phyloP scores from a whole-genome alignment of 768 basidiomycete genomes.

The Scleroderma bovista region DNA sequence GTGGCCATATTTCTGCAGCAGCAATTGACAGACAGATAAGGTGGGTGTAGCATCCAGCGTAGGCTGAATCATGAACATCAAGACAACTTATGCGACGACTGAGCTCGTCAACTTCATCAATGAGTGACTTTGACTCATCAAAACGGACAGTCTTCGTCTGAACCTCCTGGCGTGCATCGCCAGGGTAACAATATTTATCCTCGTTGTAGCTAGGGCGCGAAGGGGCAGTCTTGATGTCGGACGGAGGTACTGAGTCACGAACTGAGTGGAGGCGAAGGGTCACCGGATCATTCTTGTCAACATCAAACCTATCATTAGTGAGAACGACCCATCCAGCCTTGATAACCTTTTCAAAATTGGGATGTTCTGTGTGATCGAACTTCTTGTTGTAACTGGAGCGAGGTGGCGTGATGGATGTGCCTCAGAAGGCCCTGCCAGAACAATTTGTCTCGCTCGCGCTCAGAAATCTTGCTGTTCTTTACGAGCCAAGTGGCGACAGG shows the following conservation, averaged over 20 bases:
- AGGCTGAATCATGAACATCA: background rate
- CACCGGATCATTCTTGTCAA: background rate
- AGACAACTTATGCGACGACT: background rate
- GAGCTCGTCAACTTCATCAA: background rate
- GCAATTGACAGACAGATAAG: conserved; percentile 1
- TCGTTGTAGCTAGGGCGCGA: too few relatives aligned
- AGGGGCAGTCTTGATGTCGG: too few relatives aligned
- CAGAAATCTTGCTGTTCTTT: background rate
- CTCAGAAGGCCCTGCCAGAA: background rate
- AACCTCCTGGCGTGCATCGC: background rate
- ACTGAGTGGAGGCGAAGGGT: background rate
- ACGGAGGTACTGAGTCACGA: too few relatives aligned
- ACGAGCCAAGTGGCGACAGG: background rate
- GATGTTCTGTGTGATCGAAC: background rate
- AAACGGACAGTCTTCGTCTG: background rate
- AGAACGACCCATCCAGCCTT: background rate
- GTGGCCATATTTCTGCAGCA: background rate
- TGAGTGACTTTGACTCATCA: background rate
- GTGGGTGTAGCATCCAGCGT: background rate
- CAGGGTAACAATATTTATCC: background rate
- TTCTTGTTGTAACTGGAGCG: background rate
- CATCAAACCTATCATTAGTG: conserved; percentile 1
- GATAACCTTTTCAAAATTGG: background rate
- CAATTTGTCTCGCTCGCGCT: background rate
- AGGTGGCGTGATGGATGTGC: background rate